A percentile compares a stretch with the other conserved stretches of the same genome.
These are phyloP conservation scores for Microcyclosporella mali DNA, from an alignment of 2,329 filamentous ascomycete genomes.

Conservation along the genomic window DNA sequence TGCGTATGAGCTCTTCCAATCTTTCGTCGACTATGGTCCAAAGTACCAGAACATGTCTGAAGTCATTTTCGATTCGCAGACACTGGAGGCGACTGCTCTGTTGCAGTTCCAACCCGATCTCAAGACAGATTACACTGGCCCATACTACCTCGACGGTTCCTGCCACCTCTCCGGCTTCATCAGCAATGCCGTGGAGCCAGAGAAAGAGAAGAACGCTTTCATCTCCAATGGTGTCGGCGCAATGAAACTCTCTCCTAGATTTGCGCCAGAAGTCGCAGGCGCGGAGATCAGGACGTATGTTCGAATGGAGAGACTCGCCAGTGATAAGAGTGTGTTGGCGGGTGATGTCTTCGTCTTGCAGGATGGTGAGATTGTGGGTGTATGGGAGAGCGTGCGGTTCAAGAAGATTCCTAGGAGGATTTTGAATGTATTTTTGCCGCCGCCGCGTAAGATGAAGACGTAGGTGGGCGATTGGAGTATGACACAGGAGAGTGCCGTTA, in stretches of 20 bases:
- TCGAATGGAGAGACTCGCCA: slow-evolving; percentile 27
- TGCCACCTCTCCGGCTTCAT: slow-evolving; percentile 35
- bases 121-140: slow-evolving; percentile 28
- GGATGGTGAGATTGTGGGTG: slow-evolving; percentile 27
- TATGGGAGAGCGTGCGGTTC: slow-evolving; percentile 29
- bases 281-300: slow-evolving; percentile 26
- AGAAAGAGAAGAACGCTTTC: slow-evolving; percentile 29
- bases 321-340: slow-evolving; percentile 20
- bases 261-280: slow-evolving; percentile 11
- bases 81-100: slow-evolving; percentile 23
- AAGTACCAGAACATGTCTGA: slow-evolving; percentile 27
- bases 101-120: slow-evolving; percentile 27
- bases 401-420: slow-evolving; percentile 56
- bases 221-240: slow-evolving; percentile 34
- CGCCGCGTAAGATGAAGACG: slow-evolving; percentile 37
- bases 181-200: slow-evolving; percentile 31
- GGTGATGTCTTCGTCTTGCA: slow-evolving; percentile 30
- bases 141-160: slow-evolving; percentile 34
- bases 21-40: slow-evolving; percentile 22
- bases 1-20: slow-evolving; percentile 23
- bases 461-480: no score
- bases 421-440: slow-evolving; percentile 58
- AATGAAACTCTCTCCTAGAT: slow-evolving; percentile 23
- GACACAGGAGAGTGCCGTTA: no score
- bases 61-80: slow-evolving; percentile 20